These are phyloP conservation scores for Cicer arietinum DNA, from an alignment of 306 rosid genomes.

Conservation along the genomic window DNA sequence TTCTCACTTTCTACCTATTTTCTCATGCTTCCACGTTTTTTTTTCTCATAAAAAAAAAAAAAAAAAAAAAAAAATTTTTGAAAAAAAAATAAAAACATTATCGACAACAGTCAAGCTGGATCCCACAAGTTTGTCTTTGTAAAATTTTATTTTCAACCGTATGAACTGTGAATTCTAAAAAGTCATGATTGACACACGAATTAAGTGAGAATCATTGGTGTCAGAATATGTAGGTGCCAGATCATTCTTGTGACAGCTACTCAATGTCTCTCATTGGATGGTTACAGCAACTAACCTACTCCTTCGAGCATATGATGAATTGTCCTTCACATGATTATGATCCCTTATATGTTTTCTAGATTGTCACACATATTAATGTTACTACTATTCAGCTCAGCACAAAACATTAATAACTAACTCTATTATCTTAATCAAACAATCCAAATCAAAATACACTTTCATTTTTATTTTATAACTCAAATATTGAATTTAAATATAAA, in stretches of 20 bases:
- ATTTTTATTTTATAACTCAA: too few relatives aligned
- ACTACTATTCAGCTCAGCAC: too few relatives aligned
- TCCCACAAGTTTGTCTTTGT: not conserved
- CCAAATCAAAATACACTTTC: too few relatives aligned
- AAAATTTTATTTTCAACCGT: not conserved
- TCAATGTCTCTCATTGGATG: not conserved
- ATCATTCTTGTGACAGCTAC: constrained; percentile 6
- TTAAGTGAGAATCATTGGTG: not conserved
- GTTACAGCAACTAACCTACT: not conserved
- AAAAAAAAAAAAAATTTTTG: too few relatives aligned
- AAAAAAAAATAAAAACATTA: too few relatives aligned
- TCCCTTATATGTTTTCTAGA: constrained; percentile 1
- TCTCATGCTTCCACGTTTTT: too few relatives aligned
- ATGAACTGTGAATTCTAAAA: not conserved
- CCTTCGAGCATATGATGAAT: not conserved
- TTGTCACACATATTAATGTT: not conserved
- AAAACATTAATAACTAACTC: too few relatives aligned
- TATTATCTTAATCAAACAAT: too few relatives aligned
- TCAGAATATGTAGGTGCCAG: constrained; percentile 31
- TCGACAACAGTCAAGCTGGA: too few relatives aligned
- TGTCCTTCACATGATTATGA: not conserved
- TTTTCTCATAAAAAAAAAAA: too few relatives aligned
- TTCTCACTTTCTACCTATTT: too few relatives aligned
- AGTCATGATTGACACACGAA: not conserved
- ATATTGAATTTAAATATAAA: too few relatives aligned